Evolutionary conservation across 2,329 filamentous ascomycete genomes (phyloP), one percentile per base, ranked within the genome.

Genomic region (Ophiostoma novo-ulmi): DNA sequence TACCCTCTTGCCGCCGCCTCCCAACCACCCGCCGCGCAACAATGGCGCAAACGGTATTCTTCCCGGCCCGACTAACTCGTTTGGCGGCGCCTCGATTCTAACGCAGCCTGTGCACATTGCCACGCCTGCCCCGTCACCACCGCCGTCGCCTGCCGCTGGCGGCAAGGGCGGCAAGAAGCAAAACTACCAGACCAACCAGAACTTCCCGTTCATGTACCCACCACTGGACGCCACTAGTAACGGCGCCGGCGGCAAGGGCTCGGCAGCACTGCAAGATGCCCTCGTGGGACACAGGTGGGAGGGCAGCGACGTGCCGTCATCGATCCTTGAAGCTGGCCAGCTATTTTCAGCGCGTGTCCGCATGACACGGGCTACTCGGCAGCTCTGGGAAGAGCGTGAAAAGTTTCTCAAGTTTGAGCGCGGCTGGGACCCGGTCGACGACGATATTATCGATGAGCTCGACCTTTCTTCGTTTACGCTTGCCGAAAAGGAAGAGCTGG

Each of bases 181-280:
- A 77, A 99, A 98, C 75, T 99, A 99, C 76, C 95, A 99, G 79
- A 99, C 95, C 0, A 99, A 99, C 77, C 95, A 99, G 76, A 95
- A 97, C 77, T 98, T 99, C 74, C 95, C 95, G 0, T 98, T 99
- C 77, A 89, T 99, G 81, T 99, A 99, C 75, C 95, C 95, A 1
- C 95, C 95, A 1, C 82, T 97, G 22, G 94, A 97, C 79, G 90
- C 89, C 73, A 90, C 88, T 35, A 97, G 93, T 80, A 97, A 97
- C 77, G 91, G 90, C 75, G 89, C 94, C 52, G 94, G 95, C 68
- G 94, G 94, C 0, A 97, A 97, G 78, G 94, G 94, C 14, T 87
- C 86, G 26, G 91, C 93, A 6, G 91, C 91, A 61, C 80, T 94
- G 64, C 92, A 97, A 78, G 91, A 94, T 75, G 80, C 87, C 22